Base-by-base conservation (phyloP, 495 filamentous ascomycete species). In the Thermothielavioides terrestris region DNA sequence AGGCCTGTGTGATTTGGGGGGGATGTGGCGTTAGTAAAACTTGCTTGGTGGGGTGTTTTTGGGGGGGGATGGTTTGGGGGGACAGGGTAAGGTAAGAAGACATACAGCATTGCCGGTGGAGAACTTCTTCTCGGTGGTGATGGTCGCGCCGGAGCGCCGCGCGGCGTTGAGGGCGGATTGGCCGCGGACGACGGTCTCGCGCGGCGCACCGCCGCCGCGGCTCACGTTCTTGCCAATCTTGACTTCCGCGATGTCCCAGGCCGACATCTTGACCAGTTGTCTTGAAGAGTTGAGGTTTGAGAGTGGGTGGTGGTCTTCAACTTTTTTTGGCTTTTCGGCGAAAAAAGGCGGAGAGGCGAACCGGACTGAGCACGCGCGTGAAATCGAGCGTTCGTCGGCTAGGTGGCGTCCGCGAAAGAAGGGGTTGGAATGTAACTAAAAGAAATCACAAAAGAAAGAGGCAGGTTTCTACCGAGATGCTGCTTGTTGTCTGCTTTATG, bases 61-160 rank as follows among this genome's bases (percentile, higher is more conserved):
- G 28, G 4, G 27, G 9, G 31, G 50, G 34, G 49, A 27, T 36
- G 17, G 4, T 5, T 4, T 6, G 4, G 2, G 15, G 12, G 11
- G 23, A 30, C 11, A 21, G 20, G 15, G 8, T 12, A 21, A 7
- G 11, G 2, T 1, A 7, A 25, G 23, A 39, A 40, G 15, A 82
- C 88, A 48, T 84, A 95, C 88, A 43, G 80, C 50, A 66, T 94
- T 94, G 57, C 79, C 82, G 31, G 76, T 76, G 20, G 77, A 71
- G 59, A 73, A 92, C 61, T 96, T 97, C 85, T 99, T 99, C 76
- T 97, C 90, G 6, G 90, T 94, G 38, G 78, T 79, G 56, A 95
- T 70, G 57, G 91, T 64, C 10, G 76, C 74, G 35, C 92, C 92
- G 27, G 74, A 76, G 28, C 92, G 79, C 69, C 85, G 83, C 15